Evolutionary conservation across 192 early-diverging fungal species (phyloP), one percentile per base, ranked within the genome.

Genomic region (Geranomyces michiganensis): DNA sequence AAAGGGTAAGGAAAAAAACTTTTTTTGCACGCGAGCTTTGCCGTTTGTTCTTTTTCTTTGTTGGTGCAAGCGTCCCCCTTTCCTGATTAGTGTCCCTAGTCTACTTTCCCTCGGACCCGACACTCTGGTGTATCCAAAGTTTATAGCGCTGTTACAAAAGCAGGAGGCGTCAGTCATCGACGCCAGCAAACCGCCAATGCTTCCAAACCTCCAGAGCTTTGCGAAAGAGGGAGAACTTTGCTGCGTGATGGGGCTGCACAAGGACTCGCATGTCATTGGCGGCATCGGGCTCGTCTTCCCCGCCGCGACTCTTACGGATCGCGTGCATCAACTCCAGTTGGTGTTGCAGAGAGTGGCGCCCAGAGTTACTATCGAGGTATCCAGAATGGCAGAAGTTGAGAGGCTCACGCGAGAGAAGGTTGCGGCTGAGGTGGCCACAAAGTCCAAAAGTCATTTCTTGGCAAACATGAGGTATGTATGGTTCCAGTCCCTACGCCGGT

Each of bases 381-480:
- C 24, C 24, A 1, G 21, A 22, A 48, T 29, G 22, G n/a, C 27
- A 12, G 47, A 67, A 32, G 6, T 53, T 9, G 29, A 32, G 19
- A 7, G 49, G 15, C 21, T 67, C 24, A 67, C 15, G n/a, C 13
- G 27, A 22, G 65, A 67, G 22, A 67, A 55, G 21, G 27, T 14
- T 1, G 65, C 45, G 14, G 24, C 65, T 4, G 49, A 53, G 7
- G 21, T 30, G 22, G 65, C 65, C 2, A 67, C 65, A 1, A 67
- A 67, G 31, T 53, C 48, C 1, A 67, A 67, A 30, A 31, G 24
- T 14, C 65, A 67, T 67, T 67, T 67, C 49, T 29, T 67, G 3
- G 65, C 65, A 7, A 67, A 67, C 29, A 67, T 67, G 65, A 67
- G 65, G 65, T 67, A 53, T 6, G 2, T 64, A 14, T n/a, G n/a